Percentiles rank a stretch among this genome's conserved stretches.
phyloP scores from a whole-genome alignment of 192 early-diverging fungal species.

The Entomortierella lignicola region DNA sequence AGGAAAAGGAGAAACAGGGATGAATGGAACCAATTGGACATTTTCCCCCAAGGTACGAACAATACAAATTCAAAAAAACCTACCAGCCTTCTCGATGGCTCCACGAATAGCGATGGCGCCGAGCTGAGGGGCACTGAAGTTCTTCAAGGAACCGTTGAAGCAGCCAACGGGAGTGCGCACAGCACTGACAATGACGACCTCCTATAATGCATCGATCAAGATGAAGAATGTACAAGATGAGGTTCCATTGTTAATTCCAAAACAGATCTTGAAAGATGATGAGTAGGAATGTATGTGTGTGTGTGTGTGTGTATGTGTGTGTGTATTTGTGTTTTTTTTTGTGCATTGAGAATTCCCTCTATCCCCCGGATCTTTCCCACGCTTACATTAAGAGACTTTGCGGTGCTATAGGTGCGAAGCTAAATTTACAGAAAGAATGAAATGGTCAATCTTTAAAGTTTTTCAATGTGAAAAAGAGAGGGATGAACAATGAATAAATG shows the following conservation, averaged over 20 bases:
- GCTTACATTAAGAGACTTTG: constrained; percentile 52
- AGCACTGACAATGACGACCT: constrained; percentile 72
- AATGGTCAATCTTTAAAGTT: neutral
- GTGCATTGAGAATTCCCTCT: too few species aligned
- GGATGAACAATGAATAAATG: neutral
- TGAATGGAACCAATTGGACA: neutral
- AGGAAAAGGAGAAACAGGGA: constrained; percentile 4
- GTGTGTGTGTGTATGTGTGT: neutral
- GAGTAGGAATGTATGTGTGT: neutral
- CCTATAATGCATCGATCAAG: constrained; percentile 42
- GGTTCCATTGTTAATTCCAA: neutral
- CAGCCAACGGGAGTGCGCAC: constrained; percentile 93
- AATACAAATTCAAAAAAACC: constrained; percentile 6
- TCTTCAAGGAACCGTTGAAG: constrained; percentile 90
- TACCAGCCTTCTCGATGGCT: constrained; percentile 86
- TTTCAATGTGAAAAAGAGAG: neutral
- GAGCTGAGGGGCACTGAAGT: constrained; percentile 85
- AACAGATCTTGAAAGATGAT: too few species aligned
- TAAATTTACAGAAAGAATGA: constrained; percentile 2
- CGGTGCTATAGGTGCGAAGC: constrained; percentile 50
- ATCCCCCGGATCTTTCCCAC: constrained; percentile 45
- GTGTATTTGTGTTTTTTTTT: neutral
- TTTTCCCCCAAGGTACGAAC: too few species aligned
- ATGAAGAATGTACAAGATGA: neutral
- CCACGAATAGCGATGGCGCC: constrained; percentile 87